These are phyloP conservation scores for Metarhizium anisopliae DNA, from an alignment of 2,329 filamentous ascomycete species.

Conservation along the genomic window DNA sequence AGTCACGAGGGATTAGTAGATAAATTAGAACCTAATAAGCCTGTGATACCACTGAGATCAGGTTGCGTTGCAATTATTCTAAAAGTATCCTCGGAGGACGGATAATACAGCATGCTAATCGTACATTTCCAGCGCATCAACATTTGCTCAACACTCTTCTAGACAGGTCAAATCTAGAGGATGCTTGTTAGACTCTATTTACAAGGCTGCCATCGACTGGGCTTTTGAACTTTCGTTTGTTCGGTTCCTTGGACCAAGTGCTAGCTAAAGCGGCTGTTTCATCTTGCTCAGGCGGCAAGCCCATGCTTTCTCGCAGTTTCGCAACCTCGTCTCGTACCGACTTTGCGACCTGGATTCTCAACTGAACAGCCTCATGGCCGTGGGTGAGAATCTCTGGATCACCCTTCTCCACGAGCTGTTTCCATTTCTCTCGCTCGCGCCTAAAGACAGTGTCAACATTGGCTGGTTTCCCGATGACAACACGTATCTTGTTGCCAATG, in stretches of 20 bases:
- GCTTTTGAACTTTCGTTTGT: constrained; percentile 40
- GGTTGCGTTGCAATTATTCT: background rate
- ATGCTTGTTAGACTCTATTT: constrained; percentile 18
- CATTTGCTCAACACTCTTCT: background rate
- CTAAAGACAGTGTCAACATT: constrained; percentile 70
- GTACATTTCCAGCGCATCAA: background rate
- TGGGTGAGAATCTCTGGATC: constrained; percentile 36
- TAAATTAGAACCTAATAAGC: background rate
- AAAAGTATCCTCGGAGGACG: background rate
- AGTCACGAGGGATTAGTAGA: background rate
- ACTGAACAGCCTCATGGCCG: constrained; percentile 55
- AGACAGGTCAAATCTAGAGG: background rate
- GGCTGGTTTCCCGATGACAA: constrained; percentile 73
- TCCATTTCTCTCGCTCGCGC: constrained; percentile 68
- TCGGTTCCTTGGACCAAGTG: constrained; percentile 59
- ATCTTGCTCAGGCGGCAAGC: constrained; percentile 69
- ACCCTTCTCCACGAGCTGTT: constrained; percentile 46
- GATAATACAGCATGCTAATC: background rate
- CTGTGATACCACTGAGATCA: background rate
- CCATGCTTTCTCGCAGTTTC: constrained; percentile 62
- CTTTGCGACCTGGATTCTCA: constrained; percentile 68
- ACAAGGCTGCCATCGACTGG: constrained; percentile 45
- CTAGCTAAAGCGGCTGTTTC: constrained; percentile 67
- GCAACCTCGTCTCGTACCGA: constrained; percentile 72
- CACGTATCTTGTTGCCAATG: constrained; percentile 56